A percentile compares a stretch with the other conserved stretches of the same genome.
These are phyloP conservation scores for Lentinula raphanica DNA, from an alignment of 768 basidiomycete genomes.

Conservation along the genomic window DNA sequence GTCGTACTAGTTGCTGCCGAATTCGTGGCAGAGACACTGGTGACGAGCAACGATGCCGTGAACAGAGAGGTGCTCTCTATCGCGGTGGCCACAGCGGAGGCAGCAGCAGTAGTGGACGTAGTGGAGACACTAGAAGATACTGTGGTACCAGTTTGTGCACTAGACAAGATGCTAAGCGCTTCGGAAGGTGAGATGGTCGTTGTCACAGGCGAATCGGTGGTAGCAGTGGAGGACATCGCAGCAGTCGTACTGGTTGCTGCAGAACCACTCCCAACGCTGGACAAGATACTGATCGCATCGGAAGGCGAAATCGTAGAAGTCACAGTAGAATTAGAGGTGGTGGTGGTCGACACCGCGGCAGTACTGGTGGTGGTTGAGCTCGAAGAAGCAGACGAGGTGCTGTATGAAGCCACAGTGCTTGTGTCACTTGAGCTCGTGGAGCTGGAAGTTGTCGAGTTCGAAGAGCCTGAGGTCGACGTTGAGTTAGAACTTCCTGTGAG, in stretches of 20 bases:
- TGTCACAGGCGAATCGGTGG: not conserved
- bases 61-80: not conserved
- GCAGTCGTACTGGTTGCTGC: not conserved
- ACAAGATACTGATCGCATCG: too few species aligned
- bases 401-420: not conserved
- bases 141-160: not conserved
- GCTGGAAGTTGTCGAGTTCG: not conserved
- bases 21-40: not conserved
- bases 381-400: not conserved
- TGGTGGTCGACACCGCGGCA: not conserved
- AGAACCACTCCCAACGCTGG: too few species aligned
- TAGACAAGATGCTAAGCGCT: not conserved
- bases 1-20: not conserved
- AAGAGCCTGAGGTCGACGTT: not conserved
- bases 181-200: not conserved
- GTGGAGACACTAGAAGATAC: too few species aligned
- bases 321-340: not conserved
- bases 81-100: not conserved
- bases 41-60: not conserved
- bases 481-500: not conserved
- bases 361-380: not conserved
- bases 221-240: not conserved
- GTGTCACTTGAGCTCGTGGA: not conserved
- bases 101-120: not conserved
- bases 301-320: too few species aligned